Conservation (phyloP, 2,329 filamentous ascomycete species). For the Lasiodiplodia theobromae region DNA sequence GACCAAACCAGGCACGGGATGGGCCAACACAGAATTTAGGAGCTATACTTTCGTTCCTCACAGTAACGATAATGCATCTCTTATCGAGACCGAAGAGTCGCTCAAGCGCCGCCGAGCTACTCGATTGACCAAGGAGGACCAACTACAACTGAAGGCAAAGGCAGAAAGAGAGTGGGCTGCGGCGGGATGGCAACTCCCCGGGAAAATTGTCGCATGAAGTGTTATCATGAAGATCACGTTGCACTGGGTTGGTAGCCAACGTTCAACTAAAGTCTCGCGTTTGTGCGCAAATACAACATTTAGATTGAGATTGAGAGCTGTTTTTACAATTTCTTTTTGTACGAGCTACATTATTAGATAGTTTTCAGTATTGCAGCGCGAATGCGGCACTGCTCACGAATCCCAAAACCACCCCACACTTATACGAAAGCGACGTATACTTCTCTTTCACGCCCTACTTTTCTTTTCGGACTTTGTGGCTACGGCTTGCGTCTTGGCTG, state of each 20-base stretch:
- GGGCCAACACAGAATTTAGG: slow-evolving; percentile 76
- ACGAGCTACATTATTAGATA: too few relatives aligned
- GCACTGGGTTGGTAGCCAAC: too few relatives aligned
- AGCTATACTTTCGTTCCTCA: slow-evolving; percentile 69
- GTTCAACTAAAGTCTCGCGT: too few relatives aligned
- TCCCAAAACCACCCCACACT: too few relatives aligned
- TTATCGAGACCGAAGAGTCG: slow-evolving; percentile 43
- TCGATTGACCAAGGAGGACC: background rate
- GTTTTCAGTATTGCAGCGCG: too few relatives aligned
- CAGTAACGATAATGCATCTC: slow-evolving; percentile 36
- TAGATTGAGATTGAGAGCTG: too few relatives aligned
- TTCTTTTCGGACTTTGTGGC: background rate
- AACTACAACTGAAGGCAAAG: background rate
- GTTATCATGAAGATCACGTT: too few relatives aligned
- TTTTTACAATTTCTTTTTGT: too few relatives aligned
- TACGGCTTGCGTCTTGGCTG: background rate
- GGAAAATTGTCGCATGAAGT: background rate
- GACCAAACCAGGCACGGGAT: slow-evolving; percentile 67
- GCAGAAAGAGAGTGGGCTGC: background rate
- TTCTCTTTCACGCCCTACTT: background rate
- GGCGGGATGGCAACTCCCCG: background rate
- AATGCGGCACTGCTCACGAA: too few relatives aligned
- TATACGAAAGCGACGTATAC: too few relatives aligned
- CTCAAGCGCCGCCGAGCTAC: background rate
- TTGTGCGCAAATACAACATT: too few relatives aligned